These are phyloP conservation scores for Melampsora abietis-canadensis DNA, from an alignment of 1,284 basidiomycete genomes.

Conservation along the genomic window DNA sequence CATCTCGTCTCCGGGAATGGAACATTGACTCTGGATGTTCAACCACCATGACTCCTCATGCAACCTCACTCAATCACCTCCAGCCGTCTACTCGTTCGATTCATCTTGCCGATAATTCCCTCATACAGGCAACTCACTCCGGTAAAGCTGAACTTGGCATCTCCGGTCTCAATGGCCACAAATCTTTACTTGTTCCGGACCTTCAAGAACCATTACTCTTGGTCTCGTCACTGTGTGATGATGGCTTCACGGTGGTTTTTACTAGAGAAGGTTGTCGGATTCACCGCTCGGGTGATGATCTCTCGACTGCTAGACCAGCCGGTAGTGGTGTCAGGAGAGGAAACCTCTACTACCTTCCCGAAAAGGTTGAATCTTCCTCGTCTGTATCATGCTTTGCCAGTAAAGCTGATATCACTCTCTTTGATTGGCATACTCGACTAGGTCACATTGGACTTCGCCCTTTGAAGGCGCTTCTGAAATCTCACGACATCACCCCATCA, in stretches of 20 bases:
- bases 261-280: background rate
- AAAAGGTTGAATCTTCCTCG: background rate
- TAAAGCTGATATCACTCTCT: background rate
- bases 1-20: background rate
- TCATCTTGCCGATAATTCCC: background rate
- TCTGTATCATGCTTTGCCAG: background rate
- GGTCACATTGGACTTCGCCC: conserved; percentile 3
- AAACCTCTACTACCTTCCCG: conserved; percentile 12
- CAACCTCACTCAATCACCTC: background rate
- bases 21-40: conserved; percentile 23
- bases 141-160: background rate
- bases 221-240: background rate
- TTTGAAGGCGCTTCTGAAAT: conserved; percentile 1
- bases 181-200: conserved; percentile 3
- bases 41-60: background rate
- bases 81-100: background rate
- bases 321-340: conserved; percentile 1
- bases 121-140: conserved; percentile 5
- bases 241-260: background rate
- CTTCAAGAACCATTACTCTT: background rate
- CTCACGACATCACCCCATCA: background rate
- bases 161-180: background rate
- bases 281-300: background rate
- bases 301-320: background rate
- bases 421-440: background rate